Percentiles rank a stretch among this genome's conserved stretches.
These are phyloP conservation scores for Didymella pomorum DNA, from an alignment of 2,329 filamentous ascomycete genomes.

Conservation along the genomic window DNA sequence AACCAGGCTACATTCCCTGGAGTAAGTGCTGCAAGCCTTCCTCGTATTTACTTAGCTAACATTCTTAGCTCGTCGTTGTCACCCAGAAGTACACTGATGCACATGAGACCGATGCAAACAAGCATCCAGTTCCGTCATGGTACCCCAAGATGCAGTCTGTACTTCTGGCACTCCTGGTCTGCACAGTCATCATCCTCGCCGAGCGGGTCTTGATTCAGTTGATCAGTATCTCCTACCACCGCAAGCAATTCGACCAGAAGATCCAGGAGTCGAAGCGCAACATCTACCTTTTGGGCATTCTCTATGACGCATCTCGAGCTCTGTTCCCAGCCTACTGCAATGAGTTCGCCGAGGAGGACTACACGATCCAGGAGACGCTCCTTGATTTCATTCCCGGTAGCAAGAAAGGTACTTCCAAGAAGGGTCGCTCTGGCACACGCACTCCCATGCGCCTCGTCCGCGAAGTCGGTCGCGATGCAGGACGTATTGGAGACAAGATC, in stretches of 20 bases:
- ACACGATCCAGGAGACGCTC: slow-evolving; percentile 79
- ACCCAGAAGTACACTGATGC: background rate
- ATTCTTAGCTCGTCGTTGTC: slow-evolving; percentile 17
- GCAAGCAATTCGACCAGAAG: slow-evolving; percentile 78
- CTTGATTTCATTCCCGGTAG: slow-evolving; percentile 68
- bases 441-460: slow-evolving; percentile 83
- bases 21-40: slow-evolving; percentile 41
- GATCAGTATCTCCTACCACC: slow-evolving; percentile 85
- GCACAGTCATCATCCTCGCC: slow-evolving; percentile 73
- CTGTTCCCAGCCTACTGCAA: slow-evolving; percentile 92
- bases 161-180: slow-evolving; percentile 72
- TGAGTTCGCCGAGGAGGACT: slow-evolving; percentile 92
- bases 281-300: slow-evolving; percentile 78
- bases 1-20: slow-evolving; percentile 68
- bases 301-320: slow-evolving; percentile 88
- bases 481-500: slow-evolving; percentile 88
- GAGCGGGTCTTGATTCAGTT: slow-evolving; percentile 83
- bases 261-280: slow-evolving; percentile 93
- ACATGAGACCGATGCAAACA: background rate
- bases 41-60: background rate
- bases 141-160: slow-evolving; percentile 67
- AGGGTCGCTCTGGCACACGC: slow-evolving; percentile 66
- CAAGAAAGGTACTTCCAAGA: slow-evolving; percentile 58
- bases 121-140: slow-evolving; percentile 53
- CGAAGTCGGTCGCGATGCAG: slow-evolving; percentile 69